Conservation (phyloP, 331 rosid species). For the Quercus phellos region DNA sequence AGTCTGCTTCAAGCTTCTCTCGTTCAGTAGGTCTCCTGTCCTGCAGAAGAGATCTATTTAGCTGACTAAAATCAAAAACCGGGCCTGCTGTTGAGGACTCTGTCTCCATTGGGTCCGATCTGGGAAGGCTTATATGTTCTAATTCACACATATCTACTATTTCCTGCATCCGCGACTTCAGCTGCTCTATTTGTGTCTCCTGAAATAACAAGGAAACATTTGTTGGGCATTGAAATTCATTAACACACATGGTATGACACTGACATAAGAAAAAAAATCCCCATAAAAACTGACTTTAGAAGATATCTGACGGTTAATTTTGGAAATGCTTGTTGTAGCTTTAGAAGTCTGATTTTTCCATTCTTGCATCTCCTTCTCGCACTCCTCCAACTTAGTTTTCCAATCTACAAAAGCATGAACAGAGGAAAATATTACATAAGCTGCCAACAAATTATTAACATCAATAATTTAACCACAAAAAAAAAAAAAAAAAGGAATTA, state of each 20-base stretch:
- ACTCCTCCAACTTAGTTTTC: slow-evolving; percentile 83
- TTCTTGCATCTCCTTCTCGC: slow-evolving; percentile 93
- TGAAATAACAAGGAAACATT: slow-evolving; percentile 31
- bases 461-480: too few relatives aligned
- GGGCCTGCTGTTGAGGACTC: slow-evolving; percentile 61
- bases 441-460: not conserved
- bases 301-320: slow-evolving; percentile 81
- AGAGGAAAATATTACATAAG: slow-evolving; percentile 9
- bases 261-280: slow-evolving; percentile 2
- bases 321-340: slow-evolving; percentile 78
- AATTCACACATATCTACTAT: slow-evolving; percentile 83
- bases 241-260: not conserved
- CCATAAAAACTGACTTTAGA: slow-evolving; percentile 57
- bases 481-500: too few relatives aligned
- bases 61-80: slow-evolving; percentile 62
- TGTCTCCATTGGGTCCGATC: slow-evolving; percentile 84
- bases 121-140: slow-evolving; percentile 78
- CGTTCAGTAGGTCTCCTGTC: slow-evolving; percentile 61
- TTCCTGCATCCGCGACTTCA: slow-evolving; percentile 69
- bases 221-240: slow-evolving; percentile 23
- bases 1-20: slow-evolving; percentile 72
- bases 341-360: slow-evolving; percentile 89
- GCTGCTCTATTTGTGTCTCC: slow-evolving; percentile 81
- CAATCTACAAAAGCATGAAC: slow-evolving; percentile 46
- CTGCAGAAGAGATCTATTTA: slow-evolving; percentile 55